Conservation (phyloP, 2,329 filamentous ascomycete species). For the Diaporthe eres region DNA sequence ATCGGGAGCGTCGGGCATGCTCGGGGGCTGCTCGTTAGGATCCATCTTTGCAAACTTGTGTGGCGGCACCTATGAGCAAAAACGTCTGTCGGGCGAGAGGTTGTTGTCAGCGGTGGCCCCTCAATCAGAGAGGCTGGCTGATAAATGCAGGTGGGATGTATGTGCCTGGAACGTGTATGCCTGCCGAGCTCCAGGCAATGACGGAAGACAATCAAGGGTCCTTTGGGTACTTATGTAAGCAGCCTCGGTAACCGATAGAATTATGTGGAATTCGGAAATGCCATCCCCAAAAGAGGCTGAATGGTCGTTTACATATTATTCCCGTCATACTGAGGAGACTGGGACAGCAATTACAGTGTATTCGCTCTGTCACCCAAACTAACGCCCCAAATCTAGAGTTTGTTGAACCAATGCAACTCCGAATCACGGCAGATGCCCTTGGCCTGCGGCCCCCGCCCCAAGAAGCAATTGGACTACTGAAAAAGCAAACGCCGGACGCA, state of each 20-base stretch:
- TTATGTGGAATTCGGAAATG: not conserved
- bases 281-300: not conserved
- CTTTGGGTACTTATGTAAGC: slow-evolving; percentile 14
- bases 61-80: not conserved
- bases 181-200: slow-evolving; percentile 34
- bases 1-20: slow-evolving; percentile 66
- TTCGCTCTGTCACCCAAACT: not conserved
- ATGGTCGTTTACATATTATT: not conserved
- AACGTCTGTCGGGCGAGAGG: not conserved
- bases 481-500: slow-evolving; percentile 30
- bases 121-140: slow-evolving; percentile 34
- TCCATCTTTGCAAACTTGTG: slow-evolving; percentile 57
- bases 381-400: not conserved
- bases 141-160: slow-evolving; percentile 39
- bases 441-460: not conserved
- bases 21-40: slow-evolving; percentile 58
- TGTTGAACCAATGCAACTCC: slow-evolving; percentile 10
- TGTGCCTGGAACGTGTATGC: slow-evolving; percentile 10
- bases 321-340: not conserved
- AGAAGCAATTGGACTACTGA: slow-evolving; percentile 13
- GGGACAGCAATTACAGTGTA: not conserved
- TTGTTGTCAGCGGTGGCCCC: slow-evolving; percentile 15
- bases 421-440: slow-evolving; percentile 1
- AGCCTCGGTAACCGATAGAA: slow-evolving; percentile 5
- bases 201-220: slow-evolving; percentile 34